Base-by-base conservation (phyloP, 208 protist genomes). In the Crithidia fasciculata region DNA sequence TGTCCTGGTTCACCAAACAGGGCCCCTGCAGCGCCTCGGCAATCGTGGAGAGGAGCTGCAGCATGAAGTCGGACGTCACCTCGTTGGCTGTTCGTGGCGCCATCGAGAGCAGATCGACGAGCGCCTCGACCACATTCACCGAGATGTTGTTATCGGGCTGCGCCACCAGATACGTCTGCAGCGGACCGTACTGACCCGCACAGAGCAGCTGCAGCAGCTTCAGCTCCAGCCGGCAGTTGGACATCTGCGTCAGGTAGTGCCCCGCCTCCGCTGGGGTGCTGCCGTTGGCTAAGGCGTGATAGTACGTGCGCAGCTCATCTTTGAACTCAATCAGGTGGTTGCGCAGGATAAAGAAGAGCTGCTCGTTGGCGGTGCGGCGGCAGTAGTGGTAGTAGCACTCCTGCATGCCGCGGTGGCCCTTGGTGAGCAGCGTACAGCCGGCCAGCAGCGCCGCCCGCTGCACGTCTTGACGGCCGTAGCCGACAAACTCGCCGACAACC, bases 151-250 rank as follows among this genome's bases (percentile, higher is more conserved):
- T 93, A 50, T 85, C 81, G 3, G 81, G 80, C 84, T 95, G 90
- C 37, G 80, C 56, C 5, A 79, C 58, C 2, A 95, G 72, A 58
- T 90, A 90, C 5, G 85, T 83, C 73, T 95, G 90, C 50, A 90
- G 54, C 9, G 77, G 75, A 6, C 62, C 47, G 68, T 80, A 87
- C 66, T 95, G 87, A 0, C 85, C 87, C 0, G 88, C 85, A 67
- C 87, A 92, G 15, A 95, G 58, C 37, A 90, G 82, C 74, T 93
- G 85, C 16, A 92, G 57, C 39, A 93, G 76, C 69, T 74, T 71
- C 53, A 93, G 63, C 74, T 91, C 76, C 44, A 82, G 62, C 8
- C 61, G 65, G 43, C 65, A 67, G 47, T 80, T 70, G 5, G 66
- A 7, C 74, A 82, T 80, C 45, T 71, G 61, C 53, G 36, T 64